Evolutionary conservation across 179 eudicot genomes (phyloP).

Genomic region (Spinacia oleracea): DNA sequence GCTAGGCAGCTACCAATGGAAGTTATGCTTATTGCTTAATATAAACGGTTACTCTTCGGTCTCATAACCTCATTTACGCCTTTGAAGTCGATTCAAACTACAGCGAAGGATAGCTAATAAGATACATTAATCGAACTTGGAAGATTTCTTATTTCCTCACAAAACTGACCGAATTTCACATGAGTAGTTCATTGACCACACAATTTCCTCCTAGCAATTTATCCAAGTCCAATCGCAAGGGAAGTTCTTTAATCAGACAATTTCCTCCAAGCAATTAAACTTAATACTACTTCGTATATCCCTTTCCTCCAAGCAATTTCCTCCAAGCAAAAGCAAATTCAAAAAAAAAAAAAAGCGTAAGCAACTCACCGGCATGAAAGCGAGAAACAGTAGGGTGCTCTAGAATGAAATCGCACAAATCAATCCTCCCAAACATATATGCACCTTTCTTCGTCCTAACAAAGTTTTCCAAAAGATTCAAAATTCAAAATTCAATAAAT

Average conservation of each 20-base stretch:
- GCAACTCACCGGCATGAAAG: conserved; percentile 79
- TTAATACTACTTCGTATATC: too few relatives aligned
- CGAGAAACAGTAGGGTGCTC: conserved; percentile 96
- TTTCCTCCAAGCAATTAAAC: too few relatives aligned
- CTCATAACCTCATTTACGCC: neutral
- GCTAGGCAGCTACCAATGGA: neutral
- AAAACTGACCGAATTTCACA: neutral
- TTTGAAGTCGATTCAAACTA: neutral
- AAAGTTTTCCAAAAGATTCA: neutral
- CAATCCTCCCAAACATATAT: conserved; percentile 94
- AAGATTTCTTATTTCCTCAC: neutral
- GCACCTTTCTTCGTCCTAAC: conserved; percentile 87
- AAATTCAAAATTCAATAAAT: neutral
- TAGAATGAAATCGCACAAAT: conserved; percentile 86
- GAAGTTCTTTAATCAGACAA: neutral
- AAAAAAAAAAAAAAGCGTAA: conserved; percentile 1
- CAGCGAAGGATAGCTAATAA: neutral
- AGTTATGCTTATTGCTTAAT: neutral
- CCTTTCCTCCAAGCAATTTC: too few relatives aligned
- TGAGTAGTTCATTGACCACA: neutral
- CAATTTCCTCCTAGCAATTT: neutral
- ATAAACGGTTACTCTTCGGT: neutral
- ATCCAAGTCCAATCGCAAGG: too few relatives aligned
- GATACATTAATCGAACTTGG: neutral
- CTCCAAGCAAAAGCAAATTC: neutral